Evolutionary conservation across 805 yeast genomes (phyloP).

Genomic region (Metschnikowia shivogae): DNA sequence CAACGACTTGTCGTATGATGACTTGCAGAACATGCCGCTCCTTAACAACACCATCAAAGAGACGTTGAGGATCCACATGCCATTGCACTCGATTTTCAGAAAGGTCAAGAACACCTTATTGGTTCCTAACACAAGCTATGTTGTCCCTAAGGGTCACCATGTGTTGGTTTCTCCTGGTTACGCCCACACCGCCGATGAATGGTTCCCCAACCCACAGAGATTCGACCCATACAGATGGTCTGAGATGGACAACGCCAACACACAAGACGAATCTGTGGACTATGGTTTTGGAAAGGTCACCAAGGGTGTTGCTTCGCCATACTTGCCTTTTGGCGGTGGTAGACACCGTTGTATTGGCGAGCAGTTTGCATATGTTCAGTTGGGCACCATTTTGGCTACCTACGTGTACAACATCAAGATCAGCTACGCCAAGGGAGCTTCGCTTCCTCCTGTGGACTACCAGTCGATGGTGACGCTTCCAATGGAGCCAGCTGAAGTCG

Average conservation of each 20-base stretch:
- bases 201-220: slow-evolving; percentile 68
- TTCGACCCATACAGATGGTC: slow-evolving; percentile 90
- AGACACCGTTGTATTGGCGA: slow-evolving; percentile 99
- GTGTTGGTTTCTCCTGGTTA: slow-evolving; percentile 94
- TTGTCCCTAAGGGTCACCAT: slow-evolving; percentile 85
- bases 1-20: slow-evolving; percentile 72
- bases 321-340: slow-evolving; percentile 98
- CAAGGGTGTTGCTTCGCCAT: slow-evolving; percentile 94
- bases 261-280: slow-evolving; percentile 53
- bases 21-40: slow-evolving; percentile 74
- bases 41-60: slow-evolving; percentile 84
- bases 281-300: slow-evolving; percentile 96
- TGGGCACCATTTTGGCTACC: slow-evolving; percentile 77
- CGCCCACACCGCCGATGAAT: slow-evolving; percentile 69
- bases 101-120: slow-evolving; percentile 74
- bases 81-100: slow-evolving; percentile 93
- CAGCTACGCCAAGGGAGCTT: slow-evolving; percentile 44
- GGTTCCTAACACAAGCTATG: slow-evolving; percentile 72
- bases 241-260: slow-evolving; percentile 24
- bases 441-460: slow-evolving; percentile 68
- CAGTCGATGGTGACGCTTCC: slow-evolving; percentile 94
- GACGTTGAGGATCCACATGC: slow-evolving; percentile 93
- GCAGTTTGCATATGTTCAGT: slow-evolving; percentile 92
- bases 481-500: slow-evolving; percentile 62
- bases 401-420: slow-evolving; percentile 75